A percentile compares a stretch with the other conserved stretches of the same genome.
phyloP scores from a whole-genome alignment of 1,284 basidiomycete species.

The Singerocomus inundabilis region DNA sequence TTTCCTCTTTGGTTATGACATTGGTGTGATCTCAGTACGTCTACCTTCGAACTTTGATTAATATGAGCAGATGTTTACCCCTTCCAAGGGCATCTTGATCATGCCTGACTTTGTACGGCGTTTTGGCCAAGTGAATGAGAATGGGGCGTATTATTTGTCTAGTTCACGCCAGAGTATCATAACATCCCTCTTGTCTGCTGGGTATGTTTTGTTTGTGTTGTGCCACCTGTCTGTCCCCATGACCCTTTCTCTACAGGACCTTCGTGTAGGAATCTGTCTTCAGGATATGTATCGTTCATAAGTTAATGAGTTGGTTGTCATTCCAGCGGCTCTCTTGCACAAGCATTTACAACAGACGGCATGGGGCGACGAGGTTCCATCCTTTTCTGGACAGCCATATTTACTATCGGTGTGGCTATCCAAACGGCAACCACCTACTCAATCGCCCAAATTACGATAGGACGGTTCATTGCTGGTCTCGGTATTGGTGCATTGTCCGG shows the following conservation, averaged over 20 bases:
- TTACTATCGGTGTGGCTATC: conserved; percentile 68
- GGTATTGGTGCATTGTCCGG: conserved; percentile 76
- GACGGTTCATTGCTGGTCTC: conserved; percentile 66
- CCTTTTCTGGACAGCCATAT: conserved; percentile 70
- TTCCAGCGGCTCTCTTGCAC: conserved; percentile 60
- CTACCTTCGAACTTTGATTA: background rate
- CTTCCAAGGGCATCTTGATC: conserved; percentile 64
- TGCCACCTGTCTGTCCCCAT: background rate
- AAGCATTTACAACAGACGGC: conserved; percentile 76
- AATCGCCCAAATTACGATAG: conserved; percentile 65
- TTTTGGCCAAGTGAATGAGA: conserved; percentile 55
- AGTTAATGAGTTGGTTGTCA: background rate
- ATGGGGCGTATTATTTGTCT: conserved; percentile 54
- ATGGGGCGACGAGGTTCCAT: conserved; percentile 72
- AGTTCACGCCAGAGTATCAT: conserved; percentile 71
- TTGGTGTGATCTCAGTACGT: conserved; percentile 61
- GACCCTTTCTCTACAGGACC: conserved; percentile 36
- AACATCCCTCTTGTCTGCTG: conserved; percentile 74
- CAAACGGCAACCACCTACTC: conserved; percentile 65
- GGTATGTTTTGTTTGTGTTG: conserved; percentile 39
- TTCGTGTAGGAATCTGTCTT: conserved; percentile 48
- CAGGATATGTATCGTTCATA: background rate
- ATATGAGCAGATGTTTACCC: background rate
- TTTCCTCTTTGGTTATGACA: conserved; percentile 67
- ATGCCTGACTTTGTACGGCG: conserved; percentile 75